Base-by-base conservation (phyloP, 2,329 filamentous ascomycete genomes). In the Purpureocillium lavendulum region DNA sequence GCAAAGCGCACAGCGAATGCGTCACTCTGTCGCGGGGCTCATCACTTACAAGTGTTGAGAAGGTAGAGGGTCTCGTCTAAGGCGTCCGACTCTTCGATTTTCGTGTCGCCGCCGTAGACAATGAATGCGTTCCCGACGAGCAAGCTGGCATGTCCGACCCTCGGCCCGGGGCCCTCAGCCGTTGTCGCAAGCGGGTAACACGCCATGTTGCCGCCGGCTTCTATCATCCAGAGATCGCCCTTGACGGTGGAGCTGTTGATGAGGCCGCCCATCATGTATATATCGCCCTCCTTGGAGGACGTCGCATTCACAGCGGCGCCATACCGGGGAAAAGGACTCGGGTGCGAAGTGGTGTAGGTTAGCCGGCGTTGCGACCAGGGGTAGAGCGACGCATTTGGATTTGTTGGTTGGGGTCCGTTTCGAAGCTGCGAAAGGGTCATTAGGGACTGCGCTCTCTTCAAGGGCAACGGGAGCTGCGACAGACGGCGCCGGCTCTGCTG, bases 71-170 rank as follows among this genome's bases (percentile, higher is more conserved):
- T 97, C 64, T 98, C 90, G 54, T 98, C 92, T 42, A 98, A 69
- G 36, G 86, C 73, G 61, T 98, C 92, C 26, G 80, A 78, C 55
- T 97, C 92, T 40, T 96, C 88, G 58, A 95, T 84, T 64, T 98
- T 98, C 38, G 92, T 98, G 61, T 98, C 94, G 57, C 92, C 92
- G 36, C 92, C 94, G 57, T 97, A 98, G 11, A 98, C 92, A 51
- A 98, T 98, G 60, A 97, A 98, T 1, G 92, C 92, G 62, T 98
- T 98, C 42, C 94, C 94, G 39, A 98, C 92, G 13, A 98, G 73
- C 54, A 98, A 70, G 69, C 89, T 94, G 15, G 90, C 76, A 65
- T 98, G 92, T 4, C 92, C 92, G 38, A 98, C 92, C 66, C 92
- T 79, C 2, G 94, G 92, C 4, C 92, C 89, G 2, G 92, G 94